Percentiles rank a stretch among this genome's conserved stretches.
Evolutionary conservation across 257 asterid genomes (phyloP).

Genomic region (Anisodus acutangulus): DNA sequence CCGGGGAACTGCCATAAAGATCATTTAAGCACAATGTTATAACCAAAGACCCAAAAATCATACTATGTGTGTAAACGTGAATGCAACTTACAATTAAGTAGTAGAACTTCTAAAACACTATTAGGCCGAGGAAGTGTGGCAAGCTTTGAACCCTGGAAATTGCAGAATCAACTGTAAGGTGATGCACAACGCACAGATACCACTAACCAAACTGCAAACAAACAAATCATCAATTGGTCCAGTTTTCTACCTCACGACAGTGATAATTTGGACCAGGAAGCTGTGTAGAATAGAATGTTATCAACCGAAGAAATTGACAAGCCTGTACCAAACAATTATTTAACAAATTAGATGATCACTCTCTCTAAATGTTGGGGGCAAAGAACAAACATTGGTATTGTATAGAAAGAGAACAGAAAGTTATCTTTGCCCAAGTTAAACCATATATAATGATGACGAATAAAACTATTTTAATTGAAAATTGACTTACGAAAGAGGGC

Average conservation of each 20-base stretch:
- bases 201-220: neutral
- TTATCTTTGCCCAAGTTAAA: neutral
- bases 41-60: neutral
- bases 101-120: constrained; percentile 60
- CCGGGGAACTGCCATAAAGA: constrained; percentile 64
- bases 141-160: constrained; percentile 84
- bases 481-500: neutral
- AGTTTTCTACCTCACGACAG: constrained; percentile 80
- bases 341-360: neutral
- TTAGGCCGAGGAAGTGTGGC: constrained; percentile 89
- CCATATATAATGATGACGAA: neutral
- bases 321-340: constrained; percentile 55
- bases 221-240: neutral
- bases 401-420: neutral
- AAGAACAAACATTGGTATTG: neutral
- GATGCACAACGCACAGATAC: neutral
- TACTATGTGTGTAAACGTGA: neutral
- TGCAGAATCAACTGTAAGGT: neutral
- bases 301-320: constrained; percentile 82
- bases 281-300: constrained; percentile 94
- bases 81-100: constrained; percentile 51
- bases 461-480: neutral
- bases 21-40: constrained; percentile 29
- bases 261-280: constrained; percentile 98
- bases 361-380: neutral